These are phyloP conservation scores for Fraxinus anomala DNA, from an alignment of 257 asterid species.

Conservation along the genomic window DNA sequence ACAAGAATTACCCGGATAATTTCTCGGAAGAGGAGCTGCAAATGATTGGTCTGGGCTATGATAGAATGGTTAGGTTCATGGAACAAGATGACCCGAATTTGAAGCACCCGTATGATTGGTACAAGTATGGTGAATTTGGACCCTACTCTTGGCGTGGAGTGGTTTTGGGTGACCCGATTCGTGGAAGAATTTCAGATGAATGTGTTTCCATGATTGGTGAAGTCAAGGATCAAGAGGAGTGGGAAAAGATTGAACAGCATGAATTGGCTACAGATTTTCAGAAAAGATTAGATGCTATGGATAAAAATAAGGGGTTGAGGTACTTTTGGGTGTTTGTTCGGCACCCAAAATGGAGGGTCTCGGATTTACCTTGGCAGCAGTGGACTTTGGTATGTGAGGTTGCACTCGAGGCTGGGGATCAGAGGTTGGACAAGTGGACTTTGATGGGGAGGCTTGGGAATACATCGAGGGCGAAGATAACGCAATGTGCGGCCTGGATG, in stretches of 20 bases:
- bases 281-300: constrained; percentile 61
- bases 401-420: constrained; percentile 74
- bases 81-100: constrained; percentile 88
- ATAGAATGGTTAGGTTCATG: constrained; percentile 89
- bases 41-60: constrained; percentile 95
- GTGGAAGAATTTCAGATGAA: constrained; percentile 74
- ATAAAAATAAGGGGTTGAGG: constrained; percentile 46
- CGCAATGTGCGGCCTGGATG: constrained; percentile 97
- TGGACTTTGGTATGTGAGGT: constrained; percentile 95
- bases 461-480: constrained; percentile 60
- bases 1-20: constrained; percentile 75
- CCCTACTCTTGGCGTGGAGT: constrained; percentile 99
- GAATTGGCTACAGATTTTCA: constrained; percentile 79
- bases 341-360: constrained; percentile 88
- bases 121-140: constrained; percentile 88
- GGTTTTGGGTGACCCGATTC: constrained; percentile 87
- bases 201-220: constrained; percentile 79
- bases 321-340: constrained; percentile 92
- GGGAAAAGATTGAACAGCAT: constrained; percentile 91
- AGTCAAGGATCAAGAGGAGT: constrained; percentile 83
- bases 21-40: constrained; percentile 84
- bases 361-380: constrained; percentile 90
- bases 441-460: constrained; percentile 96
- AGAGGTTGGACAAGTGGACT: constrained; percentile 93
- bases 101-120: constrained; percentile 95